Conservation (phyloP, 352 stramenopile genomes). For the Globisporangium ultimum region DNA sequence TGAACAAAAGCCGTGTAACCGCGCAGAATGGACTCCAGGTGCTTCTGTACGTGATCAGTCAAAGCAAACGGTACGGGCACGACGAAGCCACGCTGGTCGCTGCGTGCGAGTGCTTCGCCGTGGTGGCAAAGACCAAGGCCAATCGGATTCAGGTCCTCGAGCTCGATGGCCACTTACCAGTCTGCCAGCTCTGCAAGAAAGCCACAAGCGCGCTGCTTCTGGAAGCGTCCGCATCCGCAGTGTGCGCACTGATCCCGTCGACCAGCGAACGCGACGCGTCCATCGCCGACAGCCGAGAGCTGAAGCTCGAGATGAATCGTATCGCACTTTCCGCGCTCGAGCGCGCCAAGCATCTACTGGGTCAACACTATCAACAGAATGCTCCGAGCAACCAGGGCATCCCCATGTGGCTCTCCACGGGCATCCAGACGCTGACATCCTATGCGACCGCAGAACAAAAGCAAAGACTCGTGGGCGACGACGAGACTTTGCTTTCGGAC, state of each 20-base stretch:
- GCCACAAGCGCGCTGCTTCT: conserved; percentile 26
- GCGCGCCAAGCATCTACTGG: conserved; percentile 39
- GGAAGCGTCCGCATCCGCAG: conserved; percentile 37
- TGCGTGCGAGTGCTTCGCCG: conserved; percentile 46
- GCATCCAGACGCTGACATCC: conserved; percentile 31
- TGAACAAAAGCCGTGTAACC: conserved; percentile 60
- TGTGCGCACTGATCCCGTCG: conserved; percentile 50
- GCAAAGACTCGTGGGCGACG: neutral
- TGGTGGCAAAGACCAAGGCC: conserved; percentile 37
- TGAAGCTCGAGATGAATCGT: conserved; percentile 54
- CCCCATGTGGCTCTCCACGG: conserved; percentile 15
- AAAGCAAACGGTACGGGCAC: conserved; percentile 29
- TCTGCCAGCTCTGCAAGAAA: conserved; percentile 51
- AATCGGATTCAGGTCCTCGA: conserved; percentile 49
- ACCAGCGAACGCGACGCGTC: conserved; percentile 31
- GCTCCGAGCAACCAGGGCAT: neutral
- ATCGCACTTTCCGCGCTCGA: conserved; percentile 44
- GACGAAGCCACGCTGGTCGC: conserved; percentile 39
- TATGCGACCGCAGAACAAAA: conserved; percentile 13
- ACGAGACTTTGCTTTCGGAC: conserved; percentile 10
- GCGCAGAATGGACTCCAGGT: conserved; percentile 72
- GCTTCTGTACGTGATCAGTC: conserved; percentile 51
- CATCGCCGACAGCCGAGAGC: conserved; percentile 45
- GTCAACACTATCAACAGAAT: neutral
- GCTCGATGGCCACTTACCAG: conserved; percentile 50